phyloP scores from a whole-genome alignment of 2,329 filamentous ascomycete genomes.

The Mariannaea elegans region DNA sequence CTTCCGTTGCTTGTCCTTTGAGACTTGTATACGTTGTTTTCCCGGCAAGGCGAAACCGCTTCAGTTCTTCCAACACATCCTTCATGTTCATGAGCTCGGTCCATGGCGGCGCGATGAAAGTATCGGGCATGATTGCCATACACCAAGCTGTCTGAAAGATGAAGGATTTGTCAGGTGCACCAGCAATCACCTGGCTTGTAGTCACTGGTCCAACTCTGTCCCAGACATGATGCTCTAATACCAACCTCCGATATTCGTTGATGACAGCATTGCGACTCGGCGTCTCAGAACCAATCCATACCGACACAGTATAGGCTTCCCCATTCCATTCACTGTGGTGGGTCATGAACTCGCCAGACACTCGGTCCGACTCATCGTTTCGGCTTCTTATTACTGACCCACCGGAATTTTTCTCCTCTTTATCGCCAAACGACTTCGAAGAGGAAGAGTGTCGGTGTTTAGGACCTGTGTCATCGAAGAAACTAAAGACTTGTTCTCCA shows the following conservation, averaged over 20 bases:
- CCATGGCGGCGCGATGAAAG: conserved; percentile 40
- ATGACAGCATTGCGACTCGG: conserved; percentile 49
- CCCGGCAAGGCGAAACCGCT: conserved; percentile 48
- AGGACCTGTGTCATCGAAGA: conserved; percentile 48
- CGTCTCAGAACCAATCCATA: conserved; percentile 59
- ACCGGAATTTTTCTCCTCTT: conserved; percentile 16
- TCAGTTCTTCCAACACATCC: conserved; percentile 55
- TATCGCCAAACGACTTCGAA: conserved; percentile 4
- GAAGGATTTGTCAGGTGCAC: conserved; percentile 55
- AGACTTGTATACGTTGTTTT: conserved; percentile 40
- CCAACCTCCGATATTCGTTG: conserved; percentile 58
- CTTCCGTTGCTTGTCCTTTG: conserved; percentile 11
- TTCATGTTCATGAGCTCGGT: conserved; percentile 49
- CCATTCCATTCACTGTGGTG: conserved; percentile 41
- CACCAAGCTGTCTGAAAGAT: conserved; percentile 64
- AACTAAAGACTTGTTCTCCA: conserved; percentile 53
- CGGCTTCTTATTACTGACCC: neutral
- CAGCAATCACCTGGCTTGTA: conserved; percentile 59
- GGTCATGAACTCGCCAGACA: conserved; percentile 35
- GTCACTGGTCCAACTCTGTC: conserved; percentile 55
- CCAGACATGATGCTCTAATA: conserved; percentile 48
- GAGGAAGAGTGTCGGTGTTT: conserved; percentile 16
- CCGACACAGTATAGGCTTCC: conserved; percentile 33
- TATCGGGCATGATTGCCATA: conserved; percentile 52
- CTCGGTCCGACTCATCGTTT: conserved; percentile 20